A percentile compares a stretch with the other conserved stretches of the same genome.
Conservation (phyloP, 371 early-diverging fungal genomes). For the Mucor saturninus region DNA sequence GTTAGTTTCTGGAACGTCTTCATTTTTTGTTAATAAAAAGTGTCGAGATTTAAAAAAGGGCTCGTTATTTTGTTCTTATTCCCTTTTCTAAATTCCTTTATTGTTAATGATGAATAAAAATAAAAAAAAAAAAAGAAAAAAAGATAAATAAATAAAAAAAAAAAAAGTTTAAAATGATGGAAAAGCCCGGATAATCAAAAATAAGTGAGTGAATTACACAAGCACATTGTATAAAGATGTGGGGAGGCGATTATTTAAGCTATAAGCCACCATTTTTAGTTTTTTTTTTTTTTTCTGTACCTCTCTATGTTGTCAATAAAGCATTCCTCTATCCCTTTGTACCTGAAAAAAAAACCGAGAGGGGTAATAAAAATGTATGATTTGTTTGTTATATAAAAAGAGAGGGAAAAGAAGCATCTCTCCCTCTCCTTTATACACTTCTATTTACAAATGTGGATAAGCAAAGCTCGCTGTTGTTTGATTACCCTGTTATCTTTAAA, state of each 20-base stretch:
- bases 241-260: neutral
- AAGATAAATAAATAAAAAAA: neutral
- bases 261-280: neutral
- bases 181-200: neutral
- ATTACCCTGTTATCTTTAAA: constrained; percentile 5
- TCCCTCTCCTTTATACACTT: neutral
- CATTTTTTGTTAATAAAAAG: neutral
- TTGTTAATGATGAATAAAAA: neutral
- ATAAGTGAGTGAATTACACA: neutral
- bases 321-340: too few relatives aligned
- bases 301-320: too few relatives aligned
- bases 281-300: too few relatives aligned
- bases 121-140: neutral
- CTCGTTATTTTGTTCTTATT: neutral
- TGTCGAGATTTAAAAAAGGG: too few relatives aligned
- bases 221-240: neutral
- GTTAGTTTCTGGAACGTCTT: neutral
- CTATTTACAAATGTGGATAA: neutral
- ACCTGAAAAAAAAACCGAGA: too few relatives aligned
- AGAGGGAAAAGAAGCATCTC: too few relatives aligned
- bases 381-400: neutral
- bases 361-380: too few relatives aligned
- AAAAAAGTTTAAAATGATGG: neutral
- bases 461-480: neutral
- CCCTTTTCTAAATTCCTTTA: neutral